These are phyloP conservation scores for Ophiostoma angusticollis DNA, from an alignment of 2,329 filamentous ascomycete species.

Conservation along the genomic window DNA sequence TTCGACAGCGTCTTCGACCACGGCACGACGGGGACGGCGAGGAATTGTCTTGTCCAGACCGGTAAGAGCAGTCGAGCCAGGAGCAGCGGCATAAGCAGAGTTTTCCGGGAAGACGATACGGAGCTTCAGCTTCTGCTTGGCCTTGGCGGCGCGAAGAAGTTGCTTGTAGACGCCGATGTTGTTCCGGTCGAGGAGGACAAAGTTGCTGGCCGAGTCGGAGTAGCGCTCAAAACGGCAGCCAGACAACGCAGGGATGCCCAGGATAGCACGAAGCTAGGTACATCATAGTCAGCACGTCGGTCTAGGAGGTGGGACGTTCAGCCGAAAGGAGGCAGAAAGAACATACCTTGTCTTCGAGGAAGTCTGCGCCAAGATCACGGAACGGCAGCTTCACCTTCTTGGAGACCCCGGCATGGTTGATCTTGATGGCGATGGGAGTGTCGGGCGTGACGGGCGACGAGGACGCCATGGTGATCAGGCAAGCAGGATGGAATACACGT, in stretches of 20 bases:
- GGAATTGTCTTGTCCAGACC: too few species aligned
- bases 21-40: too few species aligned
- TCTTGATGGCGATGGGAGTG: slow-evolving; percentile 74
- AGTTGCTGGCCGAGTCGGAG: slow-evolving; percentile 79
- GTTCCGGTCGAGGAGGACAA: slow-evolving; percentile 62
- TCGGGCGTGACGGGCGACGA: slow-evolving; percentile 34
- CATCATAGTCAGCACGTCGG: too few species aligned
- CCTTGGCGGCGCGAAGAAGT: slow-evolving; percentile 90
- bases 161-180: slow-evolving; percentile 89
- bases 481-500: not conserved
- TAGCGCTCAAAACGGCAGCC: slow-evolving; percentile 73
- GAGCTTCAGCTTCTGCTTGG: slow-evolving; percentile 92
- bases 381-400: slow-evolving; percentile 83
- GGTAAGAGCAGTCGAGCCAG: too few species aligned
- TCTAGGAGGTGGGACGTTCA: too few species aligned
- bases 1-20: not conserved
- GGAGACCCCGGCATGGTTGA: slow-evolving; percentile 61
- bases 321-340: too few species aligned
- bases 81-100: not conserved
- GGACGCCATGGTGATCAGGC: slow-evolving; percentile 19
- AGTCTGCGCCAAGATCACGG: slow-evolving; percentile 61
- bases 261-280: slow-evolving; percentile 59
- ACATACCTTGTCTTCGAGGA: slow-evolving; percentile 79
- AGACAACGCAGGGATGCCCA: slow-evolving; percentile 50
- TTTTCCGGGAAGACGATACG: slow-evolving; percentile 40